A percentile compares a stretch with the other conserved stretches of the same genome.
Conservation (phyloP, 192 early-diverging fungal genomes). For the Umbelopsis sp. region DNA sequence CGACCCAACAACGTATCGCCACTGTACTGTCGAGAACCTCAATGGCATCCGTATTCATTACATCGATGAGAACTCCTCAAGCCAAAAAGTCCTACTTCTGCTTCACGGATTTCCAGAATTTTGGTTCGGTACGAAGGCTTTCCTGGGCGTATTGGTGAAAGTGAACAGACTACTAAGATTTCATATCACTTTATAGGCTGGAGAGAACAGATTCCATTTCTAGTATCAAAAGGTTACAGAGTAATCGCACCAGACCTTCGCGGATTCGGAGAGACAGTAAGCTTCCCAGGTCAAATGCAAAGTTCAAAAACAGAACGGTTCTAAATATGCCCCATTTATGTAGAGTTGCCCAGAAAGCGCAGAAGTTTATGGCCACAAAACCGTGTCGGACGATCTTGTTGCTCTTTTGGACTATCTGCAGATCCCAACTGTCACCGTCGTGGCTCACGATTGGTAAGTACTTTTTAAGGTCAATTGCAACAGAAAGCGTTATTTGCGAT, state of each 20-base stretch:
- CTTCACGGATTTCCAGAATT: constrained; percentile 45
- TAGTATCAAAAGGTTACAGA: constrained; percentile 58
- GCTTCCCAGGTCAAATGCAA: neutral
- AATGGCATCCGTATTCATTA: constrained; percentile 44
- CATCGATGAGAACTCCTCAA: constrained; percentile 38
- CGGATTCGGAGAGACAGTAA: constrained; percentile 58
- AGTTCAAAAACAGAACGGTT: too few species aligned
- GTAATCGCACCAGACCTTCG: constrained; percentile 56
- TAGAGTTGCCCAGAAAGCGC: constrained; percentile 28
- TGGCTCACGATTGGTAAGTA: constrained; percentile 71
- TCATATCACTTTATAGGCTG: constrained; percentile 17
- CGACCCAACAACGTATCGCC: constrained; percentile 7
- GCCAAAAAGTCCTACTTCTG: constrained; percentile 26
- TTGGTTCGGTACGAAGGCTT: constrained; percentile 23
- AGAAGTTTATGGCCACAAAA: constrained; percentile 50
- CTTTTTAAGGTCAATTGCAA: neutral
- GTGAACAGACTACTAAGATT: neutral
- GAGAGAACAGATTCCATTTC: constrained; percentile 51
- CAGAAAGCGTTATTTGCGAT: neutral
- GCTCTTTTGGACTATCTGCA: constrained; percentile 61
- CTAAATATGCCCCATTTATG: neutral
- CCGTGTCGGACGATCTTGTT: constrained; percentile 53
- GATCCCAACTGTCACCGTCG: constrained; percentile 50
- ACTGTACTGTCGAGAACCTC: neutral
- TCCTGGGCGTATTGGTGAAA: neutral